These are phyloP conservation scores for Rosa rugosa DNA, from an alignment of 306 rosid species.

Conservation along the genomic window DNA sequence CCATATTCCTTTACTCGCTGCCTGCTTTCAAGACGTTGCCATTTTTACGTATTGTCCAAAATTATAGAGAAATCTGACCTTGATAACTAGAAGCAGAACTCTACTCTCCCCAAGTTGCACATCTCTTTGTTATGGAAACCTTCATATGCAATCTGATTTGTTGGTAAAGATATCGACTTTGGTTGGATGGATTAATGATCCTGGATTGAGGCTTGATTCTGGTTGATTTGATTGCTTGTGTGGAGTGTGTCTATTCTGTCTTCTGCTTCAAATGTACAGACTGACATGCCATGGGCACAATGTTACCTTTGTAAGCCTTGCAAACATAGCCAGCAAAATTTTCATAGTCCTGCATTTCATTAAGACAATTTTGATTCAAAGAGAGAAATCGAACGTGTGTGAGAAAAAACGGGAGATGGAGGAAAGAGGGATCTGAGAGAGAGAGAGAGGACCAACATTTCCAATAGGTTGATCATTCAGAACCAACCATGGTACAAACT, in stretches of 20 bases:
- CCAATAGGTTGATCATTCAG: slow-evolving; percentile 64
- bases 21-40: too few species aligned
- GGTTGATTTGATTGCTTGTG: background rate
- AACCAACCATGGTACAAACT: slow-evolving; percentile 87
- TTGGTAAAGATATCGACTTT: background rate
- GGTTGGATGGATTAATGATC: background rate
- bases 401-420: background rate
- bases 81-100: background rate
- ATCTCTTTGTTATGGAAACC: background rate
- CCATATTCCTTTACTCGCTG: too few species aligned
- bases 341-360: slow-evolving; percentile 49
- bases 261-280: slow-evolving; percentile 34
- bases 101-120: background rate
- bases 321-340: slow-evolving; percentile 57
- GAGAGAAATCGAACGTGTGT: background rate
- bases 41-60: too few species aligned
- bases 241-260: background rate
- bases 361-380: background rate
- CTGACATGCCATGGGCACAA: slow-evolving; percentile 48
- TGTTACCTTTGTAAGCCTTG: slow-evolving; percentile 50
- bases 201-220: background rate
- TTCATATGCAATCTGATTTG: background rate
- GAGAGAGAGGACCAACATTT: slow-evolving; percentile 47
- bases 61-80: too few species aligned
- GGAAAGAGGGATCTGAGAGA: background rate